Conservation (phyloP, 331 rosid genomes). For the Rhamnella rubrinervis region DNA sequence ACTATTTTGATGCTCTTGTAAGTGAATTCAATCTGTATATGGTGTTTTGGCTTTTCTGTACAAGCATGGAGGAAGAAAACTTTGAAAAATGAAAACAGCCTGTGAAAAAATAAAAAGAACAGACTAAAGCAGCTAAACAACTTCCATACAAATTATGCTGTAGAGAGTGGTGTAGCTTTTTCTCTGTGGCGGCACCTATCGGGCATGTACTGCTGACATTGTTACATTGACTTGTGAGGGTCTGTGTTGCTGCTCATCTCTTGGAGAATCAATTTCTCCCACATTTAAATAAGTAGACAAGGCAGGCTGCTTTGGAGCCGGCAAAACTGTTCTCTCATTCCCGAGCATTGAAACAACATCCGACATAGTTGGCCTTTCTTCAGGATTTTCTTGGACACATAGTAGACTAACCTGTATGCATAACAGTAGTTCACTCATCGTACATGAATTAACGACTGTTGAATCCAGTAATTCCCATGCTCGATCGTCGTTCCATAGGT, state of each 20-base stretch:
- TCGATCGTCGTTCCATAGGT: conserved; percentile 7
- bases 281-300: conserved; percentile 4
- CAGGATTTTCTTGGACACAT: conserved; percentile 9
- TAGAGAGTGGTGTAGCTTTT: not conserved
- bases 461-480: conserved; percentile 8
- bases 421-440: not conserved
- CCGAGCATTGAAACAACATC: conserved; percentile 9
- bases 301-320: conserved; percentile 12
- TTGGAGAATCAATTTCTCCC: conserved; percentile 8
- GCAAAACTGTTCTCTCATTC: conserved; percentile 7
- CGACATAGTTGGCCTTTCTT: conserved; percentile 1
- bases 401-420: conserved; percentile 2
- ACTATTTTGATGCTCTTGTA: not conserved
- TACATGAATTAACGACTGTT: not conserved
- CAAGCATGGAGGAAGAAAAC: too few species aligned
- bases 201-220: not conserved
- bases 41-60: too few species aligned
- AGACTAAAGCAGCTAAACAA: too few species aligned
- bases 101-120: too few species aligned
- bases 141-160: too few species aligned
- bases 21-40: conserved; percentile 10
- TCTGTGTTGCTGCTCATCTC: not conserved
- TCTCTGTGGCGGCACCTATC: not conserved
- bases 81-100: too few species aligned
- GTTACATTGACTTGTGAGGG: conserved; percentile 3